phyloP scores from a whole-genome alignment of 2,329 filamentous ascomycete species.

The Cercospora sp. region DNA sequence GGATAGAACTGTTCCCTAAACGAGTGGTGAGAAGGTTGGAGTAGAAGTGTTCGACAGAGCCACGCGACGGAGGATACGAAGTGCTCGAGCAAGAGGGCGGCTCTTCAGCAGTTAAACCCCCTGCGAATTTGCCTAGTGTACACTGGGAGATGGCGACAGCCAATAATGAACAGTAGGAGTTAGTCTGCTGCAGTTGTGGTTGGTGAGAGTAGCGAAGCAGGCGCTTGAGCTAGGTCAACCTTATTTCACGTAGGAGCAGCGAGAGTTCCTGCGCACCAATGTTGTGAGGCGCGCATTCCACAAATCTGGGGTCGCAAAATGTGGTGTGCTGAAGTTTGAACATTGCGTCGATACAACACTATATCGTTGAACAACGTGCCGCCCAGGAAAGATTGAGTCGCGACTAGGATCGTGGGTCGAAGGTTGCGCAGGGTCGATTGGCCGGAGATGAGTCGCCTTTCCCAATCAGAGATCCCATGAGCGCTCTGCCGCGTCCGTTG shows the following conservation, averaged over 20 bases:
- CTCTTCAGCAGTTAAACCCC: slow-evolving; percentile 14
- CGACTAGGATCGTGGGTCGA: background rate
- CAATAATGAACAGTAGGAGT: slow-evolving; percentile 8
- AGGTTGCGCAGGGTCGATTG: background rate
- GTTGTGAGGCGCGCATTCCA: background rate
- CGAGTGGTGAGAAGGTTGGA: slow-evolving; percentile 8
- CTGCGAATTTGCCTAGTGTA: slow-evolving; percentile 19
- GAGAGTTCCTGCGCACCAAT: background rate
- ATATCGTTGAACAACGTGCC: background rate
- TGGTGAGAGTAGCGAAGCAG: slow-evolving; percentile 4
- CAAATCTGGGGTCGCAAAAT: background rate
- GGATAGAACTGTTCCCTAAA: slow-evolving; percentile 6
- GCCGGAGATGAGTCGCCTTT: background rate
- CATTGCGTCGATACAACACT: background rate
- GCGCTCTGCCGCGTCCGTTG: background rate
- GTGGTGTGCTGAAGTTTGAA: background rate
- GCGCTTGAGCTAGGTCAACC: slow-evolving; percentile 14
- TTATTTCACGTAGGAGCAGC: background rate
- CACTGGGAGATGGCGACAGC: slow-evolving; percentile 9
- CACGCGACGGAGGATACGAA: slow-evolving; percentile 16
- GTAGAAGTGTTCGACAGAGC: slow-evolving; percentile 11
- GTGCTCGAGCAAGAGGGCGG: slow-evolving; percentile 10
- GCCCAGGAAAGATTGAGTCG: background rate
- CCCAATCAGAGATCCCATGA: background rate
- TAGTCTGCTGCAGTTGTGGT: slow-evolving; percentile 4